These are phyloP conservation scores for Myriosclerotinia scirpicola DNA, from an alignment of 2,329 filamentous ascomycete genomes.

Conservation along the genomic window DNA sequence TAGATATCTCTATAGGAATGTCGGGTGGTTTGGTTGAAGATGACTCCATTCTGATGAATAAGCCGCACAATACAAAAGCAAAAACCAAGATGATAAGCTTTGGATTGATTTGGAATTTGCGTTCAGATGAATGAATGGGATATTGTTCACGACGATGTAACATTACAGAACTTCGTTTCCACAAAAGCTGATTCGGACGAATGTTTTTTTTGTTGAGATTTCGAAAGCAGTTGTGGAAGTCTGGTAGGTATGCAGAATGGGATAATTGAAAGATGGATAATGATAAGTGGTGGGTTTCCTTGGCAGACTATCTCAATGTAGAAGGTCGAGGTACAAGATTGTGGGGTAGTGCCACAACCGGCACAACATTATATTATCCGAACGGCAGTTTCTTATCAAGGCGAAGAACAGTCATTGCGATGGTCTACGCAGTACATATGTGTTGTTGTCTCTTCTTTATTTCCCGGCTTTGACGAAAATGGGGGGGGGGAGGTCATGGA, in stretches of 20 bases:
- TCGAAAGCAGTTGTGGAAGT: not conserved
- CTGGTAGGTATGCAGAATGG: not conserved
- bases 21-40: not conserved
- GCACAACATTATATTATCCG: slow-evolving; percentile 1
- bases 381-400: not conserved
- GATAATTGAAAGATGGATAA: not conserved
- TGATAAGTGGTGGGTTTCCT: not conserved
- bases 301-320: slow-evolving; percentile 9
- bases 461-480: no score
- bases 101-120: not conserved
- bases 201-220: not conserved
- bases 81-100: not conserved
- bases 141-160: slow-evolving; percentile 6
- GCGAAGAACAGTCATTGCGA: not conserved
- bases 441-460: no score
- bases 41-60: slow-evolving; percentile 9
- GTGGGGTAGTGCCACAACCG: not conserved
- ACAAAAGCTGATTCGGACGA: not conserved
- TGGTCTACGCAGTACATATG: not conserved
- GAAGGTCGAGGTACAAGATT: slow-evolving; percentile 4
- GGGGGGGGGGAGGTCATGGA: not conserved
- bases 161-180: not conserved
- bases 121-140: not conserved
- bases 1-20: slow-evolving; percentile 9
- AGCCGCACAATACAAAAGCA: not conserved